Base-by-base conservation (phyloP, 1,284 basidiomycete species). In the Heterobasidion occidentale region DNA sequence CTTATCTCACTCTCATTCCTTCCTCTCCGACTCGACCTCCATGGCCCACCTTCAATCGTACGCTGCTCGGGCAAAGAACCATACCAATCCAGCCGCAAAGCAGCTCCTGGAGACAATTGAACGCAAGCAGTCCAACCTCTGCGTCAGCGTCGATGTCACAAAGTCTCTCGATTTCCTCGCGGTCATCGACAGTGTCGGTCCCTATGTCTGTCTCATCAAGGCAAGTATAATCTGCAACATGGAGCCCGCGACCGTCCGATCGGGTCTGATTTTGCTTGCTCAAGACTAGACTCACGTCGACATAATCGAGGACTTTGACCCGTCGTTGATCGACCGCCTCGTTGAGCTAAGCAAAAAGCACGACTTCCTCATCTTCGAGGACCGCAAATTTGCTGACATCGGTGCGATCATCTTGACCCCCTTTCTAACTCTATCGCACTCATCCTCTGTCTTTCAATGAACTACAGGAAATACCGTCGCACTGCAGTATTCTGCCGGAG, bases 321-420 rank as follows among this genome's bases (percentile, higher is more conserved):
- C 75, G 17, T 81, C 81, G 14, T 73, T 98, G 48, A 82, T 96
- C 56, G 73, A 84, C 36, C 76, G 83, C 59, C 78, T 99, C 46
- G 77, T 84, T 58, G 74, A 75, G 50, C 81, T 99, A 11, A 87
- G 88, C 67, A 68, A 74, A 51, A 88, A 91, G 70, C 86, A 97
- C 63, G 92, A 98, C 67, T 99, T 99, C 73, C 71, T 98, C 57
- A 96, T 98, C 67, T 99, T 99, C 63, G 96, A 99, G 74, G 97
- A 99, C 75, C 80, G 97, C 63, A 99, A 99, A 72, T 99, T 99
- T 67, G 97, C 97, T 20, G 97, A 99, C 72, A 99, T 99, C 60
- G 96, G 95, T 94, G 63, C 60, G 79, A 70, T 17, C 14, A 27
- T 27, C 42, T 9, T 42, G 1, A 7, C 7, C 20, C 20, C 6